Conservation (phyloP, 192 early-diverging fungal species). For the Backusella westeae region DNA sequence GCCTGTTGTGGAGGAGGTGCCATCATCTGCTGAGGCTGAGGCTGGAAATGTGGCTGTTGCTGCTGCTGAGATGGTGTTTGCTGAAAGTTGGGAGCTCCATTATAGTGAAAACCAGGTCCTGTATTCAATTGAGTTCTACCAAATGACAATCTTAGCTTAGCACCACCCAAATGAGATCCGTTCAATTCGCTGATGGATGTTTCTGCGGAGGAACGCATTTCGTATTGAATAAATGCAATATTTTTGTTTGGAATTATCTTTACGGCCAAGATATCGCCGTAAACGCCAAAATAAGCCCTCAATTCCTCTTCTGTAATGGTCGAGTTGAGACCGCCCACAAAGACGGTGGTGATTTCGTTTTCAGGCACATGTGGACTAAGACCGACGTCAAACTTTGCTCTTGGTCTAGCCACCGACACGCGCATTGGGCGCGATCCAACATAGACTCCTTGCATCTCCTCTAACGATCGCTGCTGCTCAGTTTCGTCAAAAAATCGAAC, state of each 20-base stretch:
- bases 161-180: conserved; percentile 11
- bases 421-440: conserved; percentile 7
- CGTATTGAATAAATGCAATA: conserved; percentile 13
- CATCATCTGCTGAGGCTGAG: background rate
- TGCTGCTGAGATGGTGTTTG: background rate
- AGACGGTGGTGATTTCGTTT: conserved; percentile 10
- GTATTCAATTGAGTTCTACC: conserved; percentile 16
- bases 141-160: conserved; percentile 19
- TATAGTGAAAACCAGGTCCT: background rate
- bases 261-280: conserved; percentile 11
- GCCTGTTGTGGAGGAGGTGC: background rate
- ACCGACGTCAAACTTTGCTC: conserved; percentile 14
- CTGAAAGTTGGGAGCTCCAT: background rate
- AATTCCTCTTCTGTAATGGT: conserved; percentile 18
- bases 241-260: conserved; percentile 15
- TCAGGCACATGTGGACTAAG: conserved; percentile 5
- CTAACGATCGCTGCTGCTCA: conserved; percentile 5
- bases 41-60: background rate
- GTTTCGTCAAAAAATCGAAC: conserved; percentile 14
- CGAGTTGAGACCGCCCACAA: conserved; percentile 13
- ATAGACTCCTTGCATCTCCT: conserved; percentile 20
- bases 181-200: conserved; percentile 10
- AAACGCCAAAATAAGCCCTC: conserved; percentile 7
- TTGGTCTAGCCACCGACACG: conserved; percentile 9
- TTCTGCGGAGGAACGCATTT: background rate